Evolutionary conservation across 2,329 filamentous ascomycete genomes (phyloP).

Genomic region (Colletotrichum sp.): DNA sequence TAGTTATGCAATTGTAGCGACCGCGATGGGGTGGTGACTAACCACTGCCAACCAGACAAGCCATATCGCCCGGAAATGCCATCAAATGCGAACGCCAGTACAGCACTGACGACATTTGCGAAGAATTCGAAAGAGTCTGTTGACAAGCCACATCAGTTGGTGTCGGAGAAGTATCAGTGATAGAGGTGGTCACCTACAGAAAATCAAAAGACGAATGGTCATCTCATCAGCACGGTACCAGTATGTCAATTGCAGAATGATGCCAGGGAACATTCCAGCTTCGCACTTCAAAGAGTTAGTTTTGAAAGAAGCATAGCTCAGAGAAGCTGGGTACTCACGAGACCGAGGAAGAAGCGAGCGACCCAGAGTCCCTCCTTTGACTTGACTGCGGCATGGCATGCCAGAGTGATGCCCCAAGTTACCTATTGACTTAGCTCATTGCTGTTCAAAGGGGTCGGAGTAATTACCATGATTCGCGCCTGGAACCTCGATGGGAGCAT

Average conservation of each 20-base stretch:
- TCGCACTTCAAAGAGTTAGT: slow-evolving; percentile 29
- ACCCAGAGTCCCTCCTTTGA: background rate
- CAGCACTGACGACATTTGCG: slow-evolving; percentile 44
- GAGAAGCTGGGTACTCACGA: background rate
- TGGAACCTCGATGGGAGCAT: slow-evolving; percentile 44
- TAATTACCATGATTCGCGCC: slow-evolving; percentile 41
- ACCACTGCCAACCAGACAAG: slow-evolving; percentile 33
- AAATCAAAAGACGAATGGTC: slow-evolving; percentile 47
- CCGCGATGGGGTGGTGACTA: background rate
- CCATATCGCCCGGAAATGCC: slow-evolving; percentile 36
- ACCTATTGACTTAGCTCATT: background rate
- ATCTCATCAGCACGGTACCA: slow-evolving; percentile 55
- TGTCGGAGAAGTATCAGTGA: background rate
- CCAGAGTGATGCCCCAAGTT: background rate
- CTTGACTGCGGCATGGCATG: background rate
- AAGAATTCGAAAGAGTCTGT: slow-evolving; percentile 29
- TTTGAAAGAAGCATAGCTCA: background rate
- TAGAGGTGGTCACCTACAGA: slow-evolving; percentile 35
- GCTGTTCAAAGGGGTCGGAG: accelerated
- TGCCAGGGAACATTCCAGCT: slow-evolving; percentile 45
- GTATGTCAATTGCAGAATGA: slow-evolving; percentile 48
- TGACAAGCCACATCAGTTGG: background rate
- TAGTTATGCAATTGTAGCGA: background rate
- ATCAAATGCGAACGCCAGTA: slow-evolving; percentile 49
- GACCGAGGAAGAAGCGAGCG: background rate